A percentile compares a stretch with the other conserved stretches of the same genome.
Evolutionary conservation across 1,139 yeast genomes (phyloP).

Genomic region (Magnusiomyces sp.): DNA sequence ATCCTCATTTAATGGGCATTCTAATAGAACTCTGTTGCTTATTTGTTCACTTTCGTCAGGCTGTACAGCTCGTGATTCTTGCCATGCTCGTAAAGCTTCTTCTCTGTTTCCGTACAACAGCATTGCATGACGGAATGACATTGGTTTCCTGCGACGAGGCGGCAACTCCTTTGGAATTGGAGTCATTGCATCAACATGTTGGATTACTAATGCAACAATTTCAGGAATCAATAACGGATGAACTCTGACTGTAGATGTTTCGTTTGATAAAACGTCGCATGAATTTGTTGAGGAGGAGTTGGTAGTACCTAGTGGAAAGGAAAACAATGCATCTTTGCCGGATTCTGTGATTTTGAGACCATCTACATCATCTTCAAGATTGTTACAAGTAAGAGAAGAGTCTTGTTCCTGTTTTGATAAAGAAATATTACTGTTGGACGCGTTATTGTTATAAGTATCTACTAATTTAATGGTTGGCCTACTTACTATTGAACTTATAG

Average conservation of each 20-base stretch:
- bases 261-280: too few species aligned
- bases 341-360: too few species aligned
- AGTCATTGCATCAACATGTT: conserved; percentile 45
- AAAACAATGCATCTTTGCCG: too few species aligned
- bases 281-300: too few species aligned
- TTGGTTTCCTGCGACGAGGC: conserved; percentile 56
- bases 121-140: conserved; percentile 55
- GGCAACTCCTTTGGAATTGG: conserved; percentile 50
- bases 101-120: conserved; percentile 47
- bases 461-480: too few species aligned
- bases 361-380: too few species aligned
- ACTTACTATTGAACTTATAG: too few species aligned
- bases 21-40: background rate
- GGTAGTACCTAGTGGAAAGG: too few species aligned
- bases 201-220: conserved; percentile 53
- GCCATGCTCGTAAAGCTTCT: conserved; percentile 47
- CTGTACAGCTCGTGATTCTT: conserved; percentile 47
- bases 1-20: background rate
- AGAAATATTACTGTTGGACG: too few species aligned
- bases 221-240: conserved; percentile 48
- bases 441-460: too few species aligned
- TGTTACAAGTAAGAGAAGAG: too few species aligned
- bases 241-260: background rate
- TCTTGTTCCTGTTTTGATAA: too few species aligned
- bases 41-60: conserved; percentile 6